A percentile compares a stretch with the other conserved stretches of the same genome.
Evolutionary conservation across 495 filamentous ascomycete genomes (phyloP).

Genomic region (Clavariopsis aquatica): DNA sequence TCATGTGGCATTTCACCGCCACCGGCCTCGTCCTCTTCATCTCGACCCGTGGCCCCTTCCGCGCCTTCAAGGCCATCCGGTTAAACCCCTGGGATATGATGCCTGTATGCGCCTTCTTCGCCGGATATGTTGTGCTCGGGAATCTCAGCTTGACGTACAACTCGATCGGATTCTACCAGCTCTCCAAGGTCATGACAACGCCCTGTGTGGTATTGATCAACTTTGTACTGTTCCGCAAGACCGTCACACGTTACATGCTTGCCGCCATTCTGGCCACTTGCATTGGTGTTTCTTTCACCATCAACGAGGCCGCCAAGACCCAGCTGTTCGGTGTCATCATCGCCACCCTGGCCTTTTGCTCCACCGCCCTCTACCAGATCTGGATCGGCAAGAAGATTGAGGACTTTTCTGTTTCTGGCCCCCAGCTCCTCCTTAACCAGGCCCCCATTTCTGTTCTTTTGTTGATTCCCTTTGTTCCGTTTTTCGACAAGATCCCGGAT

Average conservation of each 20-base stretch:
- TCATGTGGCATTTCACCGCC: constrained; percentile 49
- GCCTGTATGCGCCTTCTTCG: constrained; percentile 47
- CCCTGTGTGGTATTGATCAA: constrained; percentile 47
- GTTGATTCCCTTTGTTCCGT: constrained; percentile 43
- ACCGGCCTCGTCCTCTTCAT: constrained; percentile 44
- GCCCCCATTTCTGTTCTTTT: constrained; percentile 46
- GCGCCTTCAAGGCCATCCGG: constrained; percentile 44
- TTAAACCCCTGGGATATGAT: constrained; percentile 45
- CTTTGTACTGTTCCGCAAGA: constrained; percentile 45
- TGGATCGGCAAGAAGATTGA: constrained; percentile 50
- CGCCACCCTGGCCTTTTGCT: constrained; percentile 43
- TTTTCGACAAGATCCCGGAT: constrained; percentile 45
- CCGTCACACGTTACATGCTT: constrained; percentile 41
- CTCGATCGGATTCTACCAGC: constrained; percentile 48
- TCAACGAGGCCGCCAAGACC: constrained; percentile 37
- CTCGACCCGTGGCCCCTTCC: constrained; percentile 42
- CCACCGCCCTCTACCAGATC: constrained; percentile 47
- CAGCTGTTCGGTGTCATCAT: constrained; percentile 43
- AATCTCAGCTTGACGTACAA: constrained; percentile 48
- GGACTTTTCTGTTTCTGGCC: constrained; percentile 43
- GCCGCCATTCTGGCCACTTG: constrained; percentile 35
- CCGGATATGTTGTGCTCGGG: constrained; percentile 46
- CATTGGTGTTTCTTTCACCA: constrained; percentile 38
- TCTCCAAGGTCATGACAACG: constrained; percentile 48
- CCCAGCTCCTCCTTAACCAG: constrained; percentile 47